Percentiles rank a stretch among this genome's conserved stretches.
Evolutionary conservation across 495 filamentous ascomycete species (phyloP).

Genomic region (Hypoxylon subgilvum): DNA sequence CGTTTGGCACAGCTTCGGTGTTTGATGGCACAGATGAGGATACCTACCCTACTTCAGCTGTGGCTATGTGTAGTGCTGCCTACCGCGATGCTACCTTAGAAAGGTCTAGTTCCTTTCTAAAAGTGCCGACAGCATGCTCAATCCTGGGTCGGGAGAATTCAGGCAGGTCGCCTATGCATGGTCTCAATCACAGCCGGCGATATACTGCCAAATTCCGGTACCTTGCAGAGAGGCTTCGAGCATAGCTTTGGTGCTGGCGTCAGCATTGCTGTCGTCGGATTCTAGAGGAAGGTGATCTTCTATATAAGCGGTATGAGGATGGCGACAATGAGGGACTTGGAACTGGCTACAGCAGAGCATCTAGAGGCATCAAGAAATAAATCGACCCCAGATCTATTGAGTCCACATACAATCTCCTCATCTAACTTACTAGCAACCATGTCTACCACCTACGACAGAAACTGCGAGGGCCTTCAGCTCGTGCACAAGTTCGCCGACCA

Average conservation of each 20-base stretch:
- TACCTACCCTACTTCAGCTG: neutral
- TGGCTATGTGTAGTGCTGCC: no score
- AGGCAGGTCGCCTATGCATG: neutral
- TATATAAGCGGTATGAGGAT: conserved; percentile 14
- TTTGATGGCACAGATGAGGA: no score
- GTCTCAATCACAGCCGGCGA: conserved; percentile 7
- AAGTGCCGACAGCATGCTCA: neutral
- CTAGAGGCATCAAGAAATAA: neutral
- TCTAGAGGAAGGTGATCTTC: neutral
- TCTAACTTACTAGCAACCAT: conserved; percentile 18
- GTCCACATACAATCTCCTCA: neutral
- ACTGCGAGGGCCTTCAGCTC: conserved; percentile 45
- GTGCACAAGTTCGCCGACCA: conserved; percentile 45
- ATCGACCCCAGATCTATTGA: neutral
- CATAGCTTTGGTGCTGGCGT: neutral
- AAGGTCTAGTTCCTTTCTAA: no score
- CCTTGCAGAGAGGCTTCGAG: conserved; percentile 1
- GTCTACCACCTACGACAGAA: conserved; percentile 22
- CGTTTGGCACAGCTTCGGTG: neutral
- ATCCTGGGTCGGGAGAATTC: neutral
- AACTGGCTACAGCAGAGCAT: neutral
- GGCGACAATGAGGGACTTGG: neutral
- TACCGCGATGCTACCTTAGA: no score
- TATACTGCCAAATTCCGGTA: conserved; percentile 20
- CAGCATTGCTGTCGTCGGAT: neutral